Evolutionary conservation across 768 basidiomycete genomes (phyloP), one percentile per base, ranked within the genome.

Genomic region (Lactarius akahatsu): DNA sequence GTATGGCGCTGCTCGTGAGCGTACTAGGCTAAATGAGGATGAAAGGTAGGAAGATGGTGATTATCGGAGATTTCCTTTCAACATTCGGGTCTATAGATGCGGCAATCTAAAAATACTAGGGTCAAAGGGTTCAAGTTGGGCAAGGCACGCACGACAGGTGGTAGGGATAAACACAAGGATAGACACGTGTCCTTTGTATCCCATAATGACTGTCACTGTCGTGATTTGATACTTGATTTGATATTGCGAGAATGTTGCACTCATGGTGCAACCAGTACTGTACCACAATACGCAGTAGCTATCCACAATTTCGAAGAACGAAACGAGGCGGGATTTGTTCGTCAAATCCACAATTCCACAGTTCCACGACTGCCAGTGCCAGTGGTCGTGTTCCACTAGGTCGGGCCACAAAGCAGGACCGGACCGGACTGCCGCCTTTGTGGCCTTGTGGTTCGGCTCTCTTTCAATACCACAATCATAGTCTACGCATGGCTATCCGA

Each of bases 1-100:
- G 84, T 38, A 84, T 84, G 84, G 83, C 83, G 7, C 77, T 83
- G 8, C 75, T 84, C 47, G 82, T 81, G 1, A 79, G 81, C 71
- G 81, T 84, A 40, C 77, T 65, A 6, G 64, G 64, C 32, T 70
- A 61, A 52, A 59, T 38, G 52, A 36, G 47, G 56, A 57, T 7
- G 23, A 11, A 10, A 23, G 18, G 50, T 15, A 16, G 38, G 15
- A 40, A 41, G 41, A n/a, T 18, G 18, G 34, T 20, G 28, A 28
- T 40, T 10, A 38, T 52, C 30, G 8, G 34, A 23, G 32, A n/a
- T 52, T 52, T 40, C 45, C 60, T 61, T 61, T 36, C 36, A 52
- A 52, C 41, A 4, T 23, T 16, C 32, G 60, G 26, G 28, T 50
- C 8, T 36, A 28, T 10, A 50, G 47, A 50, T 56, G 55, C 32